Base-by-base conservation (phyloP, 768 basidiomycete genomes). In the Porpolomopsis calyptriformis region DNA sequence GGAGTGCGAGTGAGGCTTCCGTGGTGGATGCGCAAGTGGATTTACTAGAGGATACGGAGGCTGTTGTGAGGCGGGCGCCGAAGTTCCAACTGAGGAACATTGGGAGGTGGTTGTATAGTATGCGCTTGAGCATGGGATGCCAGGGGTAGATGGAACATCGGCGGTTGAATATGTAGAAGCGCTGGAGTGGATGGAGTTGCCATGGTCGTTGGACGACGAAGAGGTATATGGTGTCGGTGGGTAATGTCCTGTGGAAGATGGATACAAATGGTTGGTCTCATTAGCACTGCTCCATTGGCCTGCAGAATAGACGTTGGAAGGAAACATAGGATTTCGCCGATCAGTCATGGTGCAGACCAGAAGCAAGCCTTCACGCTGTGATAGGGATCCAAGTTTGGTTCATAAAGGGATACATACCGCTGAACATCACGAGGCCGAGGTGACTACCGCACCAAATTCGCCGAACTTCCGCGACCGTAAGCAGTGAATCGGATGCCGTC, bases 261-360 rank as follows among this genome's bases (percentile, higher is more conserved):
- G 33, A 49, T 52, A 48, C 18, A 64, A 63, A 41, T 65, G 63
- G 36, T 19, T 18, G 35, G 22, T 34, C 26, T 46, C 31, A 38
- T 58, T 50, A 34, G 46, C 52, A 36, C 52, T 49, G 50, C 53
- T 63, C 68, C 70, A 72, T 35, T 70, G 63, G 38, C 48, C 52
- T 37, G 63, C 49, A 43, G 67, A 52, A 53, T 63, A 60, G 24
- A 45, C 60, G 55, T 71, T 64, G 40, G 51, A 26, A 33, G 37
- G 31, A 39, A 49, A 52, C 48, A 49, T 43, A 12, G 50, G 46
- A 43, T 40, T 26, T 24, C 41, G 39, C 33, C 51, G 51, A 45
- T 52, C 51, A 42, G 48, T 42, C 51, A 52, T 52, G 47, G 47
- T 44, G 14, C 29, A 34, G 40, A 47, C 40, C 35, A 42, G 41